Evolutionary conservation across 495 filamentous ascomycete species (phyloP).

Genomic region (Neurospora sp.): DNA sequence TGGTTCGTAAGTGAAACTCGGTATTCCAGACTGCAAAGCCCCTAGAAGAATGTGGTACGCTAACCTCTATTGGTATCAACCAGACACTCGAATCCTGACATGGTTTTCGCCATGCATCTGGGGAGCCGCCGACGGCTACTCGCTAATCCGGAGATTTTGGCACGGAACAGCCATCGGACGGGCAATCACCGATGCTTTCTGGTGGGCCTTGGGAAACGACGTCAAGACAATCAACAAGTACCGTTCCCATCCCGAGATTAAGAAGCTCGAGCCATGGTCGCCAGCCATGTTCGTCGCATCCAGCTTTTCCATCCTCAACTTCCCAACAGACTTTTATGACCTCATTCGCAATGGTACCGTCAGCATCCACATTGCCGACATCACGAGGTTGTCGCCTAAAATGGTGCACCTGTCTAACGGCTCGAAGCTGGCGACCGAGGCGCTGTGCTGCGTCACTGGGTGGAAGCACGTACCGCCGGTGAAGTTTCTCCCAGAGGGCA

Average conservation of each 20-base stretch:
- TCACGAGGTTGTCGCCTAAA: slow-evolving; percentile 37
- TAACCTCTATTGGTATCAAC: not conserved
- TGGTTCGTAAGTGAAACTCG: slow-evolving; percentile 39
- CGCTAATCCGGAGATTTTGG: slow-evolving; percentile 38
- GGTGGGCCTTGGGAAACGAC: slow-evolving; percentile 49
- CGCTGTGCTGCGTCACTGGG: slow-evolving; percentile 58
- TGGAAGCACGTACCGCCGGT: slow-evolving; percentile 57
- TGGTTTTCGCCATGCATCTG: slow-evolving; percentile 39
- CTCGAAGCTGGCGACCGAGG: slow-evolving; percentile 45
- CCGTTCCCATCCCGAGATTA: slow-evolving; percentile 49
- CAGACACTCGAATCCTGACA: slow-evolving; percentile 31
- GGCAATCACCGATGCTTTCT: slow-evolving; percentile 58
- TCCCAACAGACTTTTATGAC: slow-evolving; percentile 54
- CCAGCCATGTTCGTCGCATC: slow-evolving; percentile 52
- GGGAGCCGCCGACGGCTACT: slow-evolving; percentile 33
- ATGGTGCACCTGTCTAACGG: slow-evolving; percentile 48
- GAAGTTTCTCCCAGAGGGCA: slow-evolving; percentile 49
- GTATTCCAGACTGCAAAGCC: too few relatives aligned
- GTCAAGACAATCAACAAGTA: slow-evolving; percentile 48
- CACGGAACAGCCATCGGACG: slow-evolving; percentile 60
- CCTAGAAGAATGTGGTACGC: not conserved
- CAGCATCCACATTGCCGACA: slow-evolving; percentile 51
- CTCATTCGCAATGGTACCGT: slow-evolving; percentile 47
- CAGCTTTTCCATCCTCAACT: slow-evolving; percentile 59
- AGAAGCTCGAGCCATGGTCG: slow-evolving; percentile 56